phyloP scores from a whole-genome alignment of 768 basidiomycete genomes.

The Cytidiella melzeri region DNA sequence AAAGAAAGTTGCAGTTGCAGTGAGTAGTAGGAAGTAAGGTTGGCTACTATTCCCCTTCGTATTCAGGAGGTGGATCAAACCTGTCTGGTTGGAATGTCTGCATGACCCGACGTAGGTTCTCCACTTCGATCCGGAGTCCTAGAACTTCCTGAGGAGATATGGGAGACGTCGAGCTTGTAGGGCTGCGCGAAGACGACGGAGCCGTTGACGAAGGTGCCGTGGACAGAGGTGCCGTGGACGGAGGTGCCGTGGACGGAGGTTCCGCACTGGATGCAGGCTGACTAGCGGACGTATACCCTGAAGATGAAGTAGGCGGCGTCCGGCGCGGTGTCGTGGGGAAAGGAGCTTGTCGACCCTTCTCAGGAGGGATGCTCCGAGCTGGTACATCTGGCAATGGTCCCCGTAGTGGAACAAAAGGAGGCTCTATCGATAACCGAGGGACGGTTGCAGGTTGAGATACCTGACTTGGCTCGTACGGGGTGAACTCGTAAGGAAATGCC shows the following conservation, averaged over 20 bases:
- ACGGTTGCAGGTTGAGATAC: not conserved
- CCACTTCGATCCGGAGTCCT: slow-evolving; percentile 25
- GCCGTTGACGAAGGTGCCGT: not conserved
- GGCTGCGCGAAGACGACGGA: not conserved
- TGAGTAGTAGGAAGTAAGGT: not conserved
- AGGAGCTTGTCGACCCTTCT: not conserved
- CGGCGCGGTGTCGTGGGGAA: not conserved
- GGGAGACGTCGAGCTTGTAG: not conserved
- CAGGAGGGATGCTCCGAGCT: too few relatives aligned
- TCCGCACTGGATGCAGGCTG: not conserved
- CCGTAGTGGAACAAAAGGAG: not conserved
- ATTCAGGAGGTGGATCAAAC: slow-evolving; percentile 21
- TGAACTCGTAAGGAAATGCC: not conserved
- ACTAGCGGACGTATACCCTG: slow-evolving; percentile 1
- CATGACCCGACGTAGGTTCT: slow-evolving; percentile 14
- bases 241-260: not conserved
- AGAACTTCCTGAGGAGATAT: slow-evolving; percentile 17
- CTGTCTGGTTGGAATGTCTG: slow-evolving; percentile 19
- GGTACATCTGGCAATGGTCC: not conserved
- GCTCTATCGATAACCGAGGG: not conserved
- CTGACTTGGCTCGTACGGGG: not conserved
- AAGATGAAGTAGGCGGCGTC: not conserved
- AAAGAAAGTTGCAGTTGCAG: not conserved
- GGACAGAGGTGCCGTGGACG: not conserved
- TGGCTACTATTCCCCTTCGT: slow-evolving; percentile 10